A percentile compares a stretch with the other conserved stretches of the same genome.
These are phyloP conservation scores for Penicillium nordicum DNA, from an alignment of 2,329 filamentous ascomycete genomes.

Conservation along the genomic window DNA sequence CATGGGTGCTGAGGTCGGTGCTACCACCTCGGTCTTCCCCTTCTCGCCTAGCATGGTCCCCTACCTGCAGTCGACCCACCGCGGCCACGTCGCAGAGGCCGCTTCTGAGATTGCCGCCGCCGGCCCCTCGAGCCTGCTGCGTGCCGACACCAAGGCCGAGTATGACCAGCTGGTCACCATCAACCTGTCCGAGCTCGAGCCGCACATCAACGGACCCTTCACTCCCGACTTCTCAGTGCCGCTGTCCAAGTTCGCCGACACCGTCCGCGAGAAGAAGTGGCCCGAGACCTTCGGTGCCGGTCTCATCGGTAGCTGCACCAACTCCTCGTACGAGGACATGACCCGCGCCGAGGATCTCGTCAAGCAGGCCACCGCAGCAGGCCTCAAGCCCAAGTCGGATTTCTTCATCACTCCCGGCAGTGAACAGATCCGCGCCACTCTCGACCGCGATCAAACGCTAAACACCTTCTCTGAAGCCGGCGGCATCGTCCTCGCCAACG, in stretches of 20 bases:
- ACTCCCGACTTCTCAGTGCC: conserved; percentile 94
- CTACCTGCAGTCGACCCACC: conserved; percentile 82
- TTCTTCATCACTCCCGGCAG: conserved; percentile 97
- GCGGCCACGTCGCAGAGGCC: conserved; percentile 65
- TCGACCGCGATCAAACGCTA: conserved; percentile 84
- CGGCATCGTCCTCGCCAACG: conserved; percentile 87
- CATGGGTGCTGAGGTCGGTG: conserved; percentile 86
- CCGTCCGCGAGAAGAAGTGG: conserved; percentile 82
- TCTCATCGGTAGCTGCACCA: conserved; percentile 96
- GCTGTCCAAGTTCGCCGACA: conserved; percentile 81
- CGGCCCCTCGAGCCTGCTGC: conserved; percentile 48
- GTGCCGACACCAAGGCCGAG: conserved; percentile 73
- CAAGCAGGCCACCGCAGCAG: conserved; percentile 84
- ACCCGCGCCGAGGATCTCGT: conserved; percentile 89
- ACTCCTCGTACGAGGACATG: conserved; percentile 99
- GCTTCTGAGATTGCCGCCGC: conserved; percentile 57
- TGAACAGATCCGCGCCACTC: conserved; percentile 92
- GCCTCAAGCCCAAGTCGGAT: conserved; percentile 80
- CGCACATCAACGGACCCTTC: conserved; percentile 95
- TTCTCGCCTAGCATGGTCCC: conserved; percentile 79
- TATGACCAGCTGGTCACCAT: conserved; percentile 93
- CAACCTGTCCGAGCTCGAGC: conserved; percentile 83
- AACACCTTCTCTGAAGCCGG: conserved; percentile 82
- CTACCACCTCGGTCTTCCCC: conserved; percentile 93
- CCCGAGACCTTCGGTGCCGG: conserved; percentile 87